Percentiles rank a stretch among this genome's conserved stretches.
phyloP scores from a whole-genome alignment of 2,329 filamentous ascomycete genomes.

The Achaetomium macrosporum region DNA sequence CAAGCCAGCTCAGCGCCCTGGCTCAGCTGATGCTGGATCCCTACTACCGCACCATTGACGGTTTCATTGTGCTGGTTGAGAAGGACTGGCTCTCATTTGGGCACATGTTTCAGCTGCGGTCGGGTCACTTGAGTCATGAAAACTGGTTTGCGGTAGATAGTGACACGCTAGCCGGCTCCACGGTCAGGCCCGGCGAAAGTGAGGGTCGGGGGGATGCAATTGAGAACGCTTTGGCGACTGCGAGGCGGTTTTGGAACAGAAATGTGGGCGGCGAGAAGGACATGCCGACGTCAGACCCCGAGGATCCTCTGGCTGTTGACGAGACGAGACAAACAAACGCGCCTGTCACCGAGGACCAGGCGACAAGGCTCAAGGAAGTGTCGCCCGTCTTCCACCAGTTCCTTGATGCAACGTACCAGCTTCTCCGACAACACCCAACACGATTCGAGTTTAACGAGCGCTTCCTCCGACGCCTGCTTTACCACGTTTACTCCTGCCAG shows the following conservation, averaged over 20 bases:
- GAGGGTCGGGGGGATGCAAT: conserved; percentile 66
- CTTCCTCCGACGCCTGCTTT: conserved; percentile 81
- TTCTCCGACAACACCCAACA: conserved; percentile 76
- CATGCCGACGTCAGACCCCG: conserved; percentile 43
- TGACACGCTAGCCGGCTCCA: conserved; percentile 63
- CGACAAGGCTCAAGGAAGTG: conserved; percentile 81
- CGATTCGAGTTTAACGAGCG: conserved; percentile 96
- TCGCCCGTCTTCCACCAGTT: conserved; percentile 98
- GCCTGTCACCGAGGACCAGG: conserved; percentile 48
- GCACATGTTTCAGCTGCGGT: conserved; percentile 94
- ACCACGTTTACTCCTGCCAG: conserved; percentile 92
- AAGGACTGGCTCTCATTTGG: conserved; percentile 98
- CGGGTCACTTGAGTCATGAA: conserved; percentile 79
- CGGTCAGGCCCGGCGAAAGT: conserved; percentile 56
- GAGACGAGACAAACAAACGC: conserved; percentile 28
- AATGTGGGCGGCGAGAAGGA: conserved; percentile 57
- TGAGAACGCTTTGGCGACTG: conserved; percentile 77
- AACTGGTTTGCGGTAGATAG: conserved; percentile 91
- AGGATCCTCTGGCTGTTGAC: conserved; percentile 47
- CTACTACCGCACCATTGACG: conserved; percentile 88
- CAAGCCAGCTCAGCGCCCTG: conserved; percentile 85
- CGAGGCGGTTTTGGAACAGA: conserved; percentile 85
- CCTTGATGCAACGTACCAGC: conserved; percentile 86
- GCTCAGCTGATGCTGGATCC: conserved; percentile 92
- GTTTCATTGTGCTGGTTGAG: conserved; percentile 89